Evolutionary conservation across 2,329 filamentous ascomycete species (phyloP).

Genomic region (Trichoderma guizhouense): DNA sequence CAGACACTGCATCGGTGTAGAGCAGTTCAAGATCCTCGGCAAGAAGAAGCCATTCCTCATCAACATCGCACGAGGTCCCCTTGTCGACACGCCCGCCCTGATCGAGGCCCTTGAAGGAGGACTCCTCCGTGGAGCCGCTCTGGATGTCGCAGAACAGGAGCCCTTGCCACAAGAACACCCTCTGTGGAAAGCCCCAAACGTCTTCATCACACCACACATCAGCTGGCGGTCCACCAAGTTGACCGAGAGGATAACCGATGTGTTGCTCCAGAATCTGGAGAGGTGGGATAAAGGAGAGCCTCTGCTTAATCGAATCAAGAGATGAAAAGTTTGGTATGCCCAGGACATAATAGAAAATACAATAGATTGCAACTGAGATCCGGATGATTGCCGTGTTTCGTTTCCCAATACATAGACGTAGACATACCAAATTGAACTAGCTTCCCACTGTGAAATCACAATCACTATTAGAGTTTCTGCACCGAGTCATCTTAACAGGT

Average conservation of each 20-base stretch:
- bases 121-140: slow-evolving; percentile 53
- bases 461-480: background rate
- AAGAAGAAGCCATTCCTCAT: slow-evolving; percentile 53
- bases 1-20: slow-evolving; percentile 40
- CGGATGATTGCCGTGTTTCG: background rate
- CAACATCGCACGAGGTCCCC: slow-evolving; percentile 59
- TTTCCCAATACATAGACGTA: background rate
- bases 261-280: slow-evolving; percentile 12
- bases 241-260: slow-evolving; percentile 24
- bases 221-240: slow-evolving; percentile 33
- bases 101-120: slow-evolving; percentile 49
- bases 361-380: background rate
- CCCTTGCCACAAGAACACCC: slow-evolving; percentile 61
- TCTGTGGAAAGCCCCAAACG: slow-evolving; percentile 63
- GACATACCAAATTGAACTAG: background rate
- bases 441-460: background rate
- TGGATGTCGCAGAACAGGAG: slow-evolving; percentile 72
- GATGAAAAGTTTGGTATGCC: background rate
- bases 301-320: slow-evolving; percentile 26
- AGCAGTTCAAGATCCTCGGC: slow-evolving; percentile 41
- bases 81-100: slow-evolving; percentile 48
- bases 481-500: background rate
- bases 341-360: background rate
- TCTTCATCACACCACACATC: slow-evolving; percentile 51
- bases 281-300: slow-evolving; percentile 13